Conservation (phyloP, 2,329 filamentous ascomycete species). For the Aspergillus costaricaensis region DNA sequence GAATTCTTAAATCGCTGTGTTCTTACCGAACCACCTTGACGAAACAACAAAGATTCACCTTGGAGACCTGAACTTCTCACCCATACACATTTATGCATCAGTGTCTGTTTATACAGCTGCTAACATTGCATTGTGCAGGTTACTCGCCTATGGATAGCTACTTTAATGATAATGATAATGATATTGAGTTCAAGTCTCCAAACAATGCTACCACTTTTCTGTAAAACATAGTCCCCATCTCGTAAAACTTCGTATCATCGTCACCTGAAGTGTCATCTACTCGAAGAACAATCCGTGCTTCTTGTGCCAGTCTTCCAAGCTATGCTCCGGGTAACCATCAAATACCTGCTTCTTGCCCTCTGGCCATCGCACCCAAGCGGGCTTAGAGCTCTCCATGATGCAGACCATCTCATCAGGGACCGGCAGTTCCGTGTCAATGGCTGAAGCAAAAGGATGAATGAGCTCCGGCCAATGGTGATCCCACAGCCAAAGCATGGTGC, state of each 20-base stretch:
- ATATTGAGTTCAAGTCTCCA: background rate
- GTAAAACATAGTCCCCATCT: slow-evolving; percentile 5
- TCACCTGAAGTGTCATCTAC: background rate
- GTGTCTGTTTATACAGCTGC: slow-evolving; percentile 20
- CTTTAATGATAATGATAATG: background rate
- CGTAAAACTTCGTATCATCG: slow-evolving; percentile 1
- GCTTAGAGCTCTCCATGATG: slow-evolving; percentile 47
- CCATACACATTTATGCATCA: slow-evolving; percentile 5
- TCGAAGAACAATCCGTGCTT: slow-evolving; percentile 40
- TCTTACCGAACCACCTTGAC: slow-evolving; percentile 64
- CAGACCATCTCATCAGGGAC: slow-evolving; percentile 52
- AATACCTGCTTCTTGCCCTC: slow-evolving; percentile 50
- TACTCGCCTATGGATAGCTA: background rate
- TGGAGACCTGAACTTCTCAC: slow-evolving; percentile 61
- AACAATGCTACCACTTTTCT: slow-evolving; percentile 1
- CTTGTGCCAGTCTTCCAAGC: slow-evolving; percentile 52
- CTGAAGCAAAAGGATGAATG: slow-evolving; percentile 53
- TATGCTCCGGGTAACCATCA: slow-evolving; percentile 41
- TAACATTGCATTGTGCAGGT: slow-evolving; percentile 22
- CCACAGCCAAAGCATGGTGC: slow-evolving; percentile 52
- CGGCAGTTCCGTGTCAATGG: slow-evolving; percentile 51
- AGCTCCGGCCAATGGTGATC: slow-evolving; percentile 51
- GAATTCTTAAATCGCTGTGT: slow-evolving; percentile 65
- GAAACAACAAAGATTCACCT: slow-evolving; percentile 61
- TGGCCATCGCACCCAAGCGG: slow-evolving; percentile 50